Percentiles rank a stretch among this genome's conserved stretches.
phyloP scores from a whole-genome alignment of 257 asterid species.

The Datura wrightii region DNA sequence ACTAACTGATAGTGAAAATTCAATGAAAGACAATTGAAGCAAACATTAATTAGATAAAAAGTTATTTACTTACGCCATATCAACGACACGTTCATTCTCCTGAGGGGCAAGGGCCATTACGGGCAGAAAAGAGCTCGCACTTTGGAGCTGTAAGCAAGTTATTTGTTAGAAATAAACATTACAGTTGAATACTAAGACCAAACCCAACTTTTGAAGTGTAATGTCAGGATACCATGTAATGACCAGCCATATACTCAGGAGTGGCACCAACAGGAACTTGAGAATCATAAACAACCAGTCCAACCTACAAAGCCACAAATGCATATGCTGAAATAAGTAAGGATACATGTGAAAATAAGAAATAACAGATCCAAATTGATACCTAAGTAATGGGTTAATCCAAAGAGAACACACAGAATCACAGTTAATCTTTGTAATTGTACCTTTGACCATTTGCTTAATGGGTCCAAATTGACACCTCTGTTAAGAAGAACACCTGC shows the following conservation, averaged over 20 bases:
- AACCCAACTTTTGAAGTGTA: not conserved
- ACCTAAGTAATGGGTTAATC: not conserved
- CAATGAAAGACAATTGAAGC: not conserved
- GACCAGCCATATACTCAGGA: slow-evolving; percentile 98
- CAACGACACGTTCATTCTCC: slow-evolving; percentile 89
- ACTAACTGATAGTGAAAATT: not conserved
- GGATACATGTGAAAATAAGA: not conserved
- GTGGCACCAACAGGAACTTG: slow-evolving; percentile 98
- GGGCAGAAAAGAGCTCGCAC: slow-evolving; percentile 95
- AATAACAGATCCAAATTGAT: not conserved
- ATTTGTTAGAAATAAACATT: slow-evolving; percentile 39
- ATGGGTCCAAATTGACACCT: slow-evolving; percentile 97
- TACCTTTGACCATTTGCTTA: slow-evolving; percentile 98
- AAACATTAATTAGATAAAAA: not conserved
- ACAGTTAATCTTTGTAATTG: slow-evolving; percentile 44
- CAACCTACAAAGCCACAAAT: slow-evolving; percentile 59
- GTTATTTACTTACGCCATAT: slow-evolving; percentile 81
- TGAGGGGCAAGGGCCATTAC: slow-evolving; percentile 99
- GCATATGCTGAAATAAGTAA: not conserved
- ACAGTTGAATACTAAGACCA: not conserved
- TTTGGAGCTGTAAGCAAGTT: slow-evolving; percentile 67
- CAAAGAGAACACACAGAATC: slow-evolving; percentile 28
- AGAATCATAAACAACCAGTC: slow-evolving; percentile 90
- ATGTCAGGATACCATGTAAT: slow-evolving; percentile 77
- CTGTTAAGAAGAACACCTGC: slow-evolving; percentile 90